A percentile compares a stretch with the other conserved stretches of the same genome.
Evolutionary conservation across 1,284 basidiomycete species (phyloP).

Genomic region (Fomitopsis palustris): DNA sequence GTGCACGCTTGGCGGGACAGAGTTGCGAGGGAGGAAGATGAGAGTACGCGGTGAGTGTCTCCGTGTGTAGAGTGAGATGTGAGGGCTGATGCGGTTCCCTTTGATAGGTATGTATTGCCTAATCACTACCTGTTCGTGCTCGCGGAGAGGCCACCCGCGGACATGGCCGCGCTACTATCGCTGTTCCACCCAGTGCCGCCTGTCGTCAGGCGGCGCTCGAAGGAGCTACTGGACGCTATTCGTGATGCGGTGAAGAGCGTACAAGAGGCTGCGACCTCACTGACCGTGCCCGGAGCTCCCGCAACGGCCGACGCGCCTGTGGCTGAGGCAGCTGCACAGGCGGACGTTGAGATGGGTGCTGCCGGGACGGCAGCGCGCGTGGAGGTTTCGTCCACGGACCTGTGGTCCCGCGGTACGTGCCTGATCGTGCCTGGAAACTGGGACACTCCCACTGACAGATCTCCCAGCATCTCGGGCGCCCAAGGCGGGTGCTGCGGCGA

Average conservation of each 20-base stretch:
- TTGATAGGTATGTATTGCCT: constrained; percentile 62
- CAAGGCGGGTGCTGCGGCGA: constrained; percentile 16
- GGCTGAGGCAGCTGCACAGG: neutral
- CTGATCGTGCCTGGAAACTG: neutral
- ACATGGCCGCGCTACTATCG: constrained; percentile 53
- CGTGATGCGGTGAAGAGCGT: constrained; percentile 42
- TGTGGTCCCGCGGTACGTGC: constrained; percentile 27
- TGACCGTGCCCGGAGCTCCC: neutral
- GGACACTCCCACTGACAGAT: neutral
- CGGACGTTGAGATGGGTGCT: neutral
- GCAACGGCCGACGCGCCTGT: neutral
- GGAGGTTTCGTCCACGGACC: neutral
- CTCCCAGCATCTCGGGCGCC: constrained; percentile 9
- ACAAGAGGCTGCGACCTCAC: constrained; percentile 12
- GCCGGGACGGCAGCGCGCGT: neutral
- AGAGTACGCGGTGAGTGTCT: constrained; percentile 68
- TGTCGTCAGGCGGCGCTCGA: constrained; percentile 52
- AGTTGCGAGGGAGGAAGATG: constrained; percentile 83
- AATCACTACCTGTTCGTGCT: constrained; percentile 72
- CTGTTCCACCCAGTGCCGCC: constrained; percentile 58
- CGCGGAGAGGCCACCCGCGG: constrained; percentile 61
- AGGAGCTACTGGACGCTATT: constrained; percentile 62
- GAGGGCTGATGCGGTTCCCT: constrained; percentile 1
- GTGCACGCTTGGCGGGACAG: constrained; percentile 87
- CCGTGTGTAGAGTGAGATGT: neutral